Evolutionary conservation across 225 moss, liverwort and hornwort genomes (phyloP), one percentile per base, ranked within the genome.

Genomic region (Physcomitrium patens): DNA sequence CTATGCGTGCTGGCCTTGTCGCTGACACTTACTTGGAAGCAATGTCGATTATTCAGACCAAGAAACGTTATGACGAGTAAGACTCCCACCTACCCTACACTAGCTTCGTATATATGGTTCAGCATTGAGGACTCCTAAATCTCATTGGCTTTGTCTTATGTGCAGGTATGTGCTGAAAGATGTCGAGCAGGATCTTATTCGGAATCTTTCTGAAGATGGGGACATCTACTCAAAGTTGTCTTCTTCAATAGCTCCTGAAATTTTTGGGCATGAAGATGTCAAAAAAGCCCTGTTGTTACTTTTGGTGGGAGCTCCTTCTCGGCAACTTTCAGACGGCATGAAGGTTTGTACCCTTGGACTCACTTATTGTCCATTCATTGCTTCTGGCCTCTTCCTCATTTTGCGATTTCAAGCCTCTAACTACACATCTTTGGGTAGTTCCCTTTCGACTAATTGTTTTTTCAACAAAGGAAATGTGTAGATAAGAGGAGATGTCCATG

Each of bases 251-350:
- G 94, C 97, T 70, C 94, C 97, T 57, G 94, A 97, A 68, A 97
- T 97, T 58, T 97, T 97, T 79, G 97, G 97, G 22, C 97, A 97
- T 47, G 97, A 90, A 73, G 97, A 97, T 65, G 97, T 97, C 53
- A 97, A 97, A 85, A 97, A 94, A 87, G 97, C 93, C 71, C 80
- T 97, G 9, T 77, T 97, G 71, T 90, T 97, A 60, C 85, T 97
- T 19, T 83, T 97, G 28, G 96, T 97, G 26, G 96, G 96, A 73
- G 89, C 91, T 60, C 96, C 96, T 49, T 92, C 92, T 16, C 94
- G 96, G 63, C 88, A 94, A 73, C 90, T 97, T 10, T 75, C 87
- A 63, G 96, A 96, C 70, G 96, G 96, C 72, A 96, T 96, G 96
- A 96, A 92, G 93, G 95, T 84, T 72, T 63, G 77, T 69, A 64